These are phyloP conservation scores for Colletotrichum noveboracense DNA, from an alignment of 2,329 filamentous ascomycete genomes.

Conservation along the genomic window DNA sequence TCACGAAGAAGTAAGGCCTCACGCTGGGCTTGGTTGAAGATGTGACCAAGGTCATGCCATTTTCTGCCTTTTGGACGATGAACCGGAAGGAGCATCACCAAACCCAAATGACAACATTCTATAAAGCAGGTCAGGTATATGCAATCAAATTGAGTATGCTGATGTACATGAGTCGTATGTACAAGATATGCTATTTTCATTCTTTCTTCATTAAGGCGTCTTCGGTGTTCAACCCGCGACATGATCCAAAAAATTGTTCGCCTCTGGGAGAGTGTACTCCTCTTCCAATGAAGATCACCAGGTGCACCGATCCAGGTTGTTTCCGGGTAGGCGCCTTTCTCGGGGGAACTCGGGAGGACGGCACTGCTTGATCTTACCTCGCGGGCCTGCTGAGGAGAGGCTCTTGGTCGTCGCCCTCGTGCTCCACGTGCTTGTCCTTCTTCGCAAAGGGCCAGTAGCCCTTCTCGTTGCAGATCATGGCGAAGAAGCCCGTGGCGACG, in stretches of 20 bases:
- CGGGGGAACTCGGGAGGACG: neutral
- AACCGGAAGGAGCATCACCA: neutral
- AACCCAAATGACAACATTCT: constrained; percentile 9
- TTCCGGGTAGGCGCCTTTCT: neutral
- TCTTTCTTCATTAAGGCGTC: neutral
- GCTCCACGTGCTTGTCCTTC: neutral
- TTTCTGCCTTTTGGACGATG: neutral
- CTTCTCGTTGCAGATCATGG: constrained; percentile 22
- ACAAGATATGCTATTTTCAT: neutral
- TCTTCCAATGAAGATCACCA: neutral
- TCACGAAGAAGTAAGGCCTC: neutral
- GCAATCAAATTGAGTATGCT: neutral
- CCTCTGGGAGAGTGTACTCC: neutral
- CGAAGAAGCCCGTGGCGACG: constrained; percentile 20
- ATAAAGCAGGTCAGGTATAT: neutral
- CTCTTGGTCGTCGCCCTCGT: constrained; percentile 17
- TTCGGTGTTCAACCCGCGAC: neutral
- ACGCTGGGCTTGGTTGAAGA: neutral
- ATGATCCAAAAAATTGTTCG: neutral
- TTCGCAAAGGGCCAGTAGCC: constrained; percentile 9
- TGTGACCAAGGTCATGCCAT: neutral
- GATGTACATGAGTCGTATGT: constrained; percentile 2
- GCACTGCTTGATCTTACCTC: constrained; percentile 13
- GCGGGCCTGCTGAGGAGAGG: constrained; percentile 23
- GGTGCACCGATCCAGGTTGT: neutral